phyloP scores from a whole-genome alignment of 106 monocot species.

The Vanilla planifolia region DNA sequence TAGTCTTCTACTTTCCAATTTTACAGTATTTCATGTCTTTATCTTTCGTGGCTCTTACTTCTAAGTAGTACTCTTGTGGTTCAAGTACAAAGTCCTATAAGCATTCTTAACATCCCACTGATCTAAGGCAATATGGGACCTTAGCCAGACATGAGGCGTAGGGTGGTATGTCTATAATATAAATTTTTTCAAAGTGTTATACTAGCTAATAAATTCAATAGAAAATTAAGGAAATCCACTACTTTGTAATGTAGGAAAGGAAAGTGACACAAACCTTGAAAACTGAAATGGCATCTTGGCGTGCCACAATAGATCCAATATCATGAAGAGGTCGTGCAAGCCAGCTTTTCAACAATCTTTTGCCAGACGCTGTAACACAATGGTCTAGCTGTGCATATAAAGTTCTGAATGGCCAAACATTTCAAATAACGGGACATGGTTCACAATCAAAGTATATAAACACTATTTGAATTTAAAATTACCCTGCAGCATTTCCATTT shows the following conservation, averaged over 20 bases:
- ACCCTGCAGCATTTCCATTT: slow-evolving; percentile 77
- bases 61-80: too few species aligned
- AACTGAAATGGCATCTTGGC: slow-evolving; percentile 80
- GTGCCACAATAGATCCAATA: slow-evolving; percentile 47
- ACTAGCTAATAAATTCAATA: not conserved
- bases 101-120: too few species aligned
- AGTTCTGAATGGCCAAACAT: slow-evolving; percentile 38
- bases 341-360: slow-evolving; percentile 88
- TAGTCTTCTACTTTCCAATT: too few species aligned
- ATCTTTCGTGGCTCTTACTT: too few species aligned
- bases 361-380: slow-evolving; percentile 83
- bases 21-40: too few species aligned
- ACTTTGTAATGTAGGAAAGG: not conserved
- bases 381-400: slow-evolving; percentile 82
- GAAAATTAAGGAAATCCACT: not conserved
- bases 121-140: too few species aligned
- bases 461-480: slow-evolving; percentile 13
- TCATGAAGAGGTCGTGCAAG: slow-evolving; percentile 74
- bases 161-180: too few species aligned
- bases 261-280: slow-evolving; percentile 51
- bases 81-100: too few species aligned
- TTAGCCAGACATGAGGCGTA: too few species aligned
- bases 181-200: too few species aligned
- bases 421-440: not conserved
- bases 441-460: slow-evolving; percentile 4